Base-by-base conservation (phyloP, 23 red algal genomes). In the Gracilariopsis chorda region DNA sequence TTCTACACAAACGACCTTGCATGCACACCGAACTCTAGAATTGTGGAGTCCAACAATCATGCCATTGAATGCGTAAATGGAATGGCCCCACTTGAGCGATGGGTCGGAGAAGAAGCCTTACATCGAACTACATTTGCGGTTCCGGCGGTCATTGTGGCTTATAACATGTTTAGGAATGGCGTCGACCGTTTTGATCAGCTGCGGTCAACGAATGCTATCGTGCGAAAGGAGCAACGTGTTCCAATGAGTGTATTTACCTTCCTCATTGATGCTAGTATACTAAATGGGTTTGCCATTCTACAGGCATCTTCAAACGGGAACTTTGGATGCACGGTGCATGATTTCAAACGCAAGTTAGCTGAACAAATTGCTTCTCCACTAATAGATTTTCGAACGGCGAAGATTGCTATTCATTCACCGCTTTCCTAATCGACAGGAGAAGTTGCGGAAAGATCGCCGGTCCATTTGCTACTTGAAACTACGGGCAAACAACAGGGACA, bases 1-100 rank as follows among this genome's bases (percentile, higher is more conserved):
- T 77, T 48, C 39, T 77, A 77, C 40, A 48, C 71, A 27, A 77
- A 77, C 11, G 37, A 77, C n/a, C 71, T 77, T 4, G 5, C 71
- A 13, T 24, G 40, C 47, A 77, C 28, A 17, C 71, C 27, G 4
- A 48, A 3, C 5, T 2, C 47, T 77, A 25, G 11, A 3, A 77
- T 48, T 21, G 20, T 25, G 10, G 4, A 46, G 3, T 27, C 47
- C 33, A 48, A 51, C 40, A 39, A 5, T 28, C 43, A 77, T 4
- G 37, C 7, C 2, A 32, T 77, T 7, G 43, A 46, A 29, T 77
- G 71, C 28, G 40, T 77, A 4, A 33, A 77, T 48, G 71, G 47
- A 3, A 14, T 77, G 11, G 71, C 37, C 10, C 71, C 37, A 4
- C 40, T 48, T 6, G 8, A 30, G 27, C 16, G 47, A 77, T 48